Evolutionary conservation across 2,329 filamentous ascomycete genomes (phyloP).

Genomic region (Pezicula rhizophila): DNA sequence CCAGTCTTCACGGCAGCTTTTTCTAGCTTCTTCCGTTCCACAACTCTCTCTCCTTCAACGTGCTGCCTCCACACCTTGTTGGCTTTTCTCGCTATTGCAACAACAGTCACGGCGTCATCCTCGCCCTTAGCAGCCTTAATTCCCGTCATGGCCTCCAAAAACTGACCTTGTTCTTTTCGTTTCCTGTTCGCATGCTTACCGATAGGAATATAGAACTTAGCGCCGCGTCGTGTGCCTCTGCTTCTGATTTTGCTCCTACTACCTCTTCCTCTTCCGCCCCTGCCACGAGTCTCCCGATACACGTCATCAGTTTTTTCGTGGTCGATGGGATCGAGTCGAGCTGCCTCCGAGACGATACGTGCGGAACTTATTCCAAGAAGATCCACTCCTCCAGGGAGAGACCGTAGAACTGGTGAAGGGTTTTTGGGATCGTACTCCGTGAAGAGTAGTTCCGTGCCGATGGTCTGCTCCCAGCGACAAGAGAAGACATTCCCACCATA

Average conservation of each 20-base stretch:
- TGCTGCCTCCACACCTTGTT: slow-evolving; percentile 15
- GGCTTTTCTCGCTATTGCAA: slow-evolving; percentile 33
- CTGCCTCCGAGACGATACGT: slow-evolving; percentile 63
- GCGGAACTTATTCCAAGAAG: slow-evolving; percentile 65
- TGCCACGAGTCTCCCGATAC: slow-evolving; percentile 29
- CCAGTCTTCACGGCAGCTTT: slow-evolving; percentile 10
- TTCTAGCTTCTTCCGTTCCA: slow-evolving; percentile 12
- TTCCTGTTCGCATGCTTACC: slow-evolving; percentile 23
- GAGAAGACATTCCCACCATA: slow-evolving; percentile 75
- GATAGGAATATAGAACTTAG: slow-evolving; percentile 7
- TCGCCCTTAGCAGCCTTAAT: slow-evolving; percentile 61
- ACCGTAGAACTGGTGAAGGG: slow-evolving; percentile 41
- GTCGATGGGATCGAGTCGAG: slow-evolving; percentile 40
- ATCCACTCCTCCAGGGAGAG: slow-evolving; percentile 55
- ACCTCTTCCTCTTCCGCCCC: slow-evolving; percentile 6
- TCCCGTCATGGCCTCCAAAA: slow-evolving; percentile 60
- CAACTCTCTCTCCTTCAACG: slow-evolving; percentile 10
- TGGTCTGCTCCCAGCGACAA: slow-evolving; percentile 74
- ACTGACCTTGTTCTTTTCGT: slow-evolving; percentile 40
- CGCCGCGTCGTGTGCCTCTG: neutral
- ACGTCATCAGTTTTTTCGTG: too few species aligned
- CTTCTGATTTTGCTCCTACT: slow-evolving; percentile 3
- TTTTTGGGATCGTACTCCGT: slow-evolving; percentile 38
- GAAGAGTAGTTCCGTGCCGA: slow-evolving; percentile 81
- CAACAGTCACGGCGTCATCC: slow-evolving; percentile 57